A percentile compares a stretch with the other conserved stretches of the same genome.
phyloP scores from a whole-genome alignment of 345 rosid species.

The Brassica carinata region DNA sequence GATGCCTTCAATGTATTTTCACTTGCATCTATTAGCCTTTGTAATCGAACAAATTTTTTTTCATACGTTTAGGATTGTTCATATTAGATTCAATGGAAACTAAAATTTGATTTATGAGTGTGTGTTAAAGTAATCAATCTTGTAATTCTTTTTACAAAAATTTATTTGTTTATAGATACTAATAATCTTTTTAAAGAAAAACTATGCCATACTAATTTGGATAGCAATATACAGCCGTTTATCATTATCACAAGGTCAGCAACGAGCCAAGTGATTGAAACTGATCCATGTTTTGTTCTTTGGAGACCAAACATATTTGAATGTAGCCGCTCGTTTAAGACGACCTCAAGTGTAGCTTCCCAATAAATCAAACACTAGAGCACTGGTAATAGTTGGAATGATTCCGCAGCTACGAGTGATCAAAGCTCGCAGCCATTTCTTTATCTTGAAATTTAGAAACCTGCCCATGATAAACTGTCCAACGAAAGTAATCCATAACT shows the following conservation, averaged over 20 bases:
- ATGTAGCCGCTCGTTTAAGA: conserved; percentile 86
- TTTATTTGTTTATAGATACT: no score
- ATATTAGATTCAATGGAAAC: no score
- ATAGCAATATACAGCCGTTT: conserved; percentile 72
- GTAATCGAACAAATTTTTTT: no score
- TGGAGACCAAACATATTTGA: conserved; percentile 83
- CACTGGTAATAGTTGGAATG: conserved; percentile 81
- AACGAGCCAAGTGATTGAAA: conserved; percentile 79
- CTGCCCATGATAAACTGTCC: background rate
- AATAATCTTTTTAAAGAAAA: no score
- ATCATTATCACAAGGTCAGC: conserved; percentile 79
- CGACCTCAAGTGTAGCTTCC: conserved; percentile 62
- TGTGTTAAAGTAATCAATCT: no score
- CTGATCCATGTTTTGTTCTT: conserved; percentile 79
- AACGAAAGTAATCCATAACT: no score
- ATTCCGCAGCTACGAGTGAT: conserved; percentile 73
- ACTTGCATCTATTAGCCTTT: no score
- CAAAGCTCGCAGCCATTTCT: background rate
- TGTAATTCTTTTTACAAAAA: no score
- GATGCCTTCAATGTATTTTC: no score
- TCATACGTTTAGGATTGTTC: no score
- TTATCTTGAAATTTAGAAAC: background rate
- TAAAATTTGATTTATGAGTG: no score
- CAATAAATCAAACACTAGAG: conserved; percentile 70
- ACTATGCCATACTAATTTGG: no score